Conservation (phyloP, 2,329 filamentous ascomycete genomes). For the Xylaria sp. region DNA sequence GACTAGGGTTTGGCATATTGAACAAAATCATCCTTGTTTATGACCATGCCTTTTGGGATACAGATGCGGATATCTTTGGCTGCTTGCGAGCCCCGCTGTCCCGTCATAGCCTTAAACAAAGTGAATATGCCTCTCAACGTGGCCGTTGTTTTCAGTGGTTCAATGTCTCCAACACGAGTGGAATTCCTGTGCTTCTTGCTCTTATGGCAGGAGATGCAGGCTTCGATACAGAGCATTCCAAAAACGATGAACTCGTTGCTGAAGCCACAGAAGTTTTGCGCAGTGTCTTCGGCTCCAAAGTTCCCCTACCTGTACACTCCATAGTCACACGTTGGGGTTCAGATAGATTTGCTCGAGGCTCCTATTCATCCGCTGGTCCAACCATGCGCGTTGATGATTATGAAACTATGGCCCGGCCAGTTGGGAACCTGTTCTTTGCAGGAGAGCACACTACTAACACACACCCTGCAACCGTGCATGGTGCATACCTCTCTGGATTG, state of each 20-base stretch:
- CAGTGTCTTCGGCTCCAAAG: slow-evolving; percentile 75
- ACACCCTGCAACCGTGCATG: slow-evolving; percentile 96
- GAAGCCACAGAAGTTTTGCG: slow-evolving; percentile 85
- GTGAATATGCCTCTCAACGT: slow-evolving; percentile 80
- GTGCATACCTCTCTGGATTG: slow-evolving; percentile 92
- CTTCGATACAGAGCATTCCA: slow-evolving; percentile 82
- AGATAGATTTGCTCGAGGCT: slow-evolving; percentile 91
- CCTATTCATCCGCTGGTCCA: slow-evolving; percentile 93
- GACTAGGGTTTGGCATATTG: slow-evolving; percentile 90
- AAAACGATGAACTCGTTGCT: slow-evolving; percentile 78
- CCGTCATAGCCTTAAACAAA: slow-evolving; percentile 77
- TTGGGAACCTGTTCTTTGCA: slow-evolving; percentile 93
- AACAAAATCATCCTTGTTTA: slow-evolving; percentile 97
- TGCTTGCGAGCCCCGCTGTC: slow-evolving; percentile 80
- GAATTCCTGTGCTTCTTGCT: slow-evolving; percentile 86
- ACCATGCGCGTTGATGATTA: slow-evolving; percentile 88
- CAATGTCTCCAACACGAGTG: slow-evolving; percentile 91
- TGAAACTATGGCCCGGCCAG: slow-evolving; percentile 83
- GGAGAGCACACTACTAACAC: slow-evolving; percentile 96
- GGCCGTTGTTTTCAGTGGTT: slow-evolving; percentile 99
- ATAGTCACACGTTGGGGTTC: slow-evolving; percentile 93
- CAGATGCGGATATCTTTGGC: slow-evolving; percentile 91
- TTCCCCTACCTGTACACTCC: slow-evolving; percentile 84
- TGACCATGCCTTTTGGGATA: slow-evolving; percentile 90
- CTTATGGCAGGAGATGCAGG: slow-evolving; percentile 97